phyloP scores from a whole-genome alignment of 805 yeast genomes.

The Barnettozyma pratensis region DNA sequence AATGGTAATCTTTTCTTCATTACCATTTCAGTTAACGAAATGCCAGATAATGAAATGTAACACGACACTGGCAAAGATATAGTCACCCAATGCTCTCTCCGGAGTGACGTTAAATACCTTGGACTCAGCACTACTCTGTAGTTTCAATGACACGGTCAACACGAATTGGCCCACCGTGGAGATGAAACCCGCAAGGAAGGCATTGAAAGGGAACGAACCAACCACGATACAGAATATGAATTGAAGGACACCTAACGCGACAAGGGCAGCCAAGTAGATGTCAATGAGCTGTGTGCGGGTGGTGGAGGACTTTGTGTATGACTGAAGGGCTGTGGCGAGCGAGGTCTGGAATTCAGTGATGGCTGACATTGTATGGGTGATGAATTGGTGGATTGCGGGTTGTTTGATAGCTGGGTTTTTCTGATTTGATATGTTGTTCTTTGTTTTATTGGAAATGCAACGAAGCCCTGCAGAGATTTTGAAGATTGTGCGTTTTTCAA shows the following conservation, averaged over 20 bases:
- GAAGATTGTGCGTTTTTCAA: too few relatives aligned
- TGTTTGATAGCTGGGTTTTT: not conserved
- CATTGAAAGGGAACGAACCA: slow-evolving; percentile 95
- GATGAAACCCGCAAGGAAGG: slow-evolving; percentile 89
- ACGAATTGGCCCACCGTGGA: slow-evolving; percentile 96
- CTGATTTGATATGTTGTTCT: not conserved
- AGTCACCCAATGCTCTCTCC: slow-evolving; percentile 81
- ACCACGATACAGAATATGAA: slow-evolving; percentile 69
- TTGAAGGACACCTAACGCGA: slow-evolving; percentile 70
- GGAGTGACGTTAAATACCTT: slow-evolving; percentile 40
- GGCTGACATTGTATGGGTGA: slow-evolving; percentile 16
- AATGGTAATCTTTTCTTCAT: not conserved
- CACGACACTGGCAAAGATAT: slow-evolving; percentile 76
- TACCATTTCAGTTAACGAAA: slow-evolving; percentile 63
- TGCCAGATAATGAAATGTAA: slow-evolving; percentile 87
- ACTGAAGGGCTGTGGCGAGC: slow-evolving; percentile 25
- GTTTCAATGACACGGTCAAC: slow-evolving; percentile 72
- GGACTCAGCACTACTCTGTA: slow-evolving; percentile 39
- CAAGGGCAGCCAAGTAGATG: slow-evolving; percentile 67
- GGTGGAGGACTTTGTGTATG: slow-evolving; percentile 30
- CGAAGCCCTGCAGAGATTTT: too few relatives aligned
- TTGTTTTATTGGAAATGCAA: not conserved
- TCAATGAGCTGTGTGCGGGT: slow-evolving; percentile 65
- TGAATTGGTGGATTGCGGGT: not conserved
- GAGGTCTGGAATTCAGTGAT: slow-evolving; percentile 16